Evolutionary conservation across 129 eudicot genomes (phyloP).

Genomic region (Pulicaria dysenterica): DNA sequence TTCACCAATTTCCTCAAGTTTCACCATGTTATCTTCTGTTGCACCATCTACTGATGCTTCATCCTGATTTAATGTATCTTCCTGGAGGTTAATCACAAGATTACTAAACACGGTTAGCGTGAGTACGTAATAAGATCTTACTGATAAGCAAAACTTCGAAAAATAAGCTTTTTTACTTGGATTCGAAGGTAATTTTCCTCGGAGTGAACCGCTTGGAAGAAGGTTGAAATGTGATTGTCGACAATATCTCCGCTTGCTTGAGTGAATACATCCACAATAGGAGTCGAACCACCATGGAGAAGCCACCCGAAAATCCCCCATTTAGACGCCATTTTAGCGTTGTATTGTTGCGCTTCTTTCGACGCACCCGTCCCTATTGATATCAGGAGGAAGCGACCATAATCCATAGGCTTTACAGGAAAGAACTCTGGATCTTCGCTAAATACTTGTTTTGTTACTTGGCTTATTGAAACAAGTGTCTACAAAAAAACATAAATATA

Average conservation of each 20-base stretch:
- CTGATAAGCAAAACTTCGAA: neutral
- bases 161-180: constrained; percentile 37
- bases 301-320: constrained; percentile 66
- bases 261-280: constrained; percentile 47
- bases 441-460: constrained; percentile 49
- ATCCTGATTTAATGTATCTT: constrained; percentile 51
- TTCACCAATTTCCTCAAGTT: constrained; percentile 47
- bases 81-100: constrained; percentile 38
- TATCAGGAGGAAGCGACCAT: constrained; percentile 47
- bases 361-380: constrained; percentile 58
- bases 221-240: constrained; percentile 38
- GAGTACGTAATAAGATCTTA: too few species aligned
- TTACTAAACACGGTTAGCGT: neutral
- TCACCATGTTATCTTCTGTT: constrained; percentile 54
- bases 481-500: neutral
- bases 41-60: constrained; percentile 36
- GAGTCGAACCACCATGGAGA: constrained; percentile 40
- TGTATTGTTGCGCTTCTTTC: constrained; percentile 39
- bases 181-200: constrained; percentile 49
- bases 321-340: constrained; percentile 44
- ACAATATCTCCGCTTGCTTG: constrained; percentile 61
- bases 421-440: constrained; percentile 39
- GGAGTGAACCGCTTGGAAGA: constrained; percentile 52
- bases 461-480: constrained; percentile 59
- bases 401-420: constrained; percentile 49